phyloP scores from a whole-genome alignment of 139 green algal species.

The Microglena sp. region DNA sequence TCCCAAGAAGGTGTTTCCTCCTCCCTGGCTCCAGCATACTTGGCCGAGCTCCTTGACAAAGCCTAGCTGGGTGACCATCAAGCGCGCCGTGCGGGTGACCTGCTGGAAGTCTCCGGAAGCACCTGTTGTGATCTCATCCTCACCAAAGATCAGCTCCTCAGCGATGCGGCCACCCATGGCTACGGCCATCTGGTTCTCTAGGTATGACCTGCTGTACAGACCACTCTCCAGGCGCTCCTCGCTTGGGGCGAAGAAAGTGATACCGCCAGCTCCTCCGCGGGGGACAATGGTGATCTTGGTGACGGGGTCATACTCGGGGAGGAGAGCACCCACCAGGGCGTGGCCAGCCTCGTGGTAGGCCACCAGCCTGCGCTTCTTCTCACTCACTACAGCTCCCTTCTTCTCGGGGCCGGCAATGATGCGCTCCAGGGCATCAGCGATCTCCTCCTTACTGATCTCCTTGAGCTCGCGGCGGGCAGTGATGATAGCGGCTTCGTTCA shows the following conservation, averaged over 20 bases:
- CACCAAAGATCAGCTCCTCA: slow-evolving; percentile 98
- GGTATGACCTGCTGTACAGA: slow-evolving; percentile 77
- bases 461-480: slow-evolving; percentile 88
- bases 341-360: slow-evolving; percentile 94
- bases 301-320: slow-evolving; percentile 99
- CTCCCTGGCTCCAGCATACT: slow-evolving; percentile 51
- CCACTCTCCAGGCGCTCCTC: slow-evolving; percentile 86
- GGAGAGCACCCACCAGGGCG: slow-evolving; percentile 78
- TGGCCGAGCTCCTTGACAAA: slow-evolving; percentile 92
- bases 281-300: slow-evolving; percentile 99
- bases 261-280: slow-evolving; percentile 82
- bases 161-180: slow-evolving; percentile 89
- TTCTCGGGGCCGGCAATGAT: slow-evolving; percentile 99
- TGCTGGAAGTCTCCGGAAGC: slow-evolving; percentile 77
- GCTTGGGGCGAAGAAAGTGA: slow-evolving; percentile 88
- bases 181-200: slow-evolving; percentile 90
- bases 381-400: slow-evolving; percentile 87
- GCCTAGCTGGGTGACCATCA: slow-evolving; percentile 95
- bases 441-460: slow-evolving; percentile 99
- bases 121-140: slow-evolving; percentile 89
- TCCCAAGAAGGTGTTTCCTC: slow-evolving; percentile 82
- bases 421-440: slow-evolving; percentile 94
- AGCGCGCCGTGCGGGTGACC: slow-evolving; percentile 59
- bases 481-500: slow-evolving; percentile 99
- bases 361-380: slow-evolving; percentile 93